Base-by-base conservation (phyloP, 2,329 filamentous ascomycete species). In the Pezicula radicicola region DNA sequence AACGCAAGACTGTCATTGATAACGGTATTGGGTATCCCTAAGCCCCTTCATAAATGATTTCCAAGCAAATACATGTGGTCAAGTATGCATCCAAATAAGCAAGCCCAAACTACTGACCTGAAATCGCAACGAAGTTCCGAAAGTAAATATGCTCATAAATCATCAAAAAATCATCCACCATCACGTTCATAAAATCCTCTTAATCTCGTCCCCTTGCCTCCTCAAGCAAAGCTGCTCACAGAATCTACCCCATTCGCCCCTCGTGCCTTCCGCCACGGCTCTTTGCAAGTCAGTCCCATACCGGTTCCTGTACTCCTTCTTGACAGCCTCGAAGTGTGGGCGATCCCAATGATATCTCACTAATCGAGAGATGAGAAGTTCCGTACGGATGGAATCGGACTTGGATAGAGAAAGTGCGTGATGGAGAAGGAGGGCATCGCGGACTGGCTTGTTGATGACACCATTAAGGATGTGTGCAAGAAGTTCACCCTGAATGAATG, bases 401-500 rank as follows among this genome's bases (percentile, higher is more conserved):
- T 58, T 81, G 3, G 87, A 86, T 43, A 87, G 81, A 18, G 85
- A 87, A 58, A 97, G 84, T 2, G 94, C 93, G 73, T 97, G 94
- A 70, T 96, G 86, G 2, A 99, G 77, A 3, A 97, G 84, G 36
- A 97, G 80, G 3, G 93, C 91, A 69, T 97, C 94, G 50, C 94
- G 89, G 56, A 96, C 91, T 6, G 94, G 92, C 53, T 89, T 89
- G 74, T 97, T 97, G 74, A 97, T 96, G 52, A 96, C 85, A 63
- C 94, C 94, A 72, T 97, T 97, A 65, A 99, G 86, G 61, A 97
- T 90, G 70, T 97, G 94, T 0, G 91, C 90, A 36, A 97, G 84
- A 18, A 96, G 85, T 74, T 99, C 94, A 58, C 94, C 94, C 92
- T 97, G 60, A 33, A 35, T 25, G 18, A 35, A 35, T 12, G 30